Conservation (phyloP, 441 rosid species). For the Pelargonium australe region DNA sequence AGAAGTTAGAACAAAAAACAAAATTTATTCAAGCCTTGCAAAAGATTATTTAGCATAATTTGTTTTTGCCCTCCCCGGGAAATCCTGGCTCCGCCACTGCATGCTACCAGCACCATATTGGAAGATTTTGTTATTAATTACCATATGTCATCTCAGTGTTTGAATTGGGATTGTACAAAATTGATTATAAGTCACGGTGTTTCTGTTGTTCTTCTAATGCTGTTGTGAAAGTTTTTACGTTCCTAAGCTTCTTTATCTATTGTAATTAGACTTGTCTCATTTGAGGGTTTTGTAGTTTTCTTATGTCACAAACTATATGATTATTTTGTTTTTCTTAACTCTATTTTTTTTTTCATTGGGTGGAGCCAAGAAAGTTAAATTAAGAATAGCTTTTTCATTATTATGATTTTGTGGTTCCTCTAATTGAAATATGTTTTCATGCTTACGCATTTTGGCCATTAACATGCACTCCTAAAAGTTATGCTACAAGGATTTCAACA, state of each 20-base stretch:
- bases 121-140: too few species aligned
- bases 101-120: too few species aligned
- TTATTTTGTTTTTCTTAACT: neutral
- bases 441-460: neutral
- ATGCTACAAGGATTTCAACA: too few species aligned
- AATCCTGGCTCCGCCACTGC: too few species aligned
- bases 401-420: neutral
- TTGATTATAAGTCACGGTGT: neutral
- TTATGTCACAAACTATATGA: neutral
- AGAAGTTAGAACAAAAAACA: too few species aligned
- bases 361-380: neutral
- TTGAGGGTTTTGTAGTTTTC: too few species aligned
- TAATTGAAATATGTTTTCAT: neutral
- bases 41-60: too few species aligned
- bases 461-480: neutral
- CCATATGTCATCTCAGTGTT: neutral
- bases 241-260: too few species aligned
- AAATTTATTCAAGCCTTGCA: too few species aligned
- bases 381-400: neutral
- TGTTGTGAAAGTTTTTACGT: neutral
- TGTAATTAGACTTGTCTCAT: too few species aligned
- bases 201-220: neutral
- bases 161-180: neutral
- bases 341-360: too few species aligned
- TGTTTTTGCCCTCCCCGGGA: too few species aligned